Evolutionary conservation across 2,329 filamentous ascomycete genomes (phyloP), one percentile per base, ranked within the genome.

Genomic region (Aspergillus aculeatus): DNA sequence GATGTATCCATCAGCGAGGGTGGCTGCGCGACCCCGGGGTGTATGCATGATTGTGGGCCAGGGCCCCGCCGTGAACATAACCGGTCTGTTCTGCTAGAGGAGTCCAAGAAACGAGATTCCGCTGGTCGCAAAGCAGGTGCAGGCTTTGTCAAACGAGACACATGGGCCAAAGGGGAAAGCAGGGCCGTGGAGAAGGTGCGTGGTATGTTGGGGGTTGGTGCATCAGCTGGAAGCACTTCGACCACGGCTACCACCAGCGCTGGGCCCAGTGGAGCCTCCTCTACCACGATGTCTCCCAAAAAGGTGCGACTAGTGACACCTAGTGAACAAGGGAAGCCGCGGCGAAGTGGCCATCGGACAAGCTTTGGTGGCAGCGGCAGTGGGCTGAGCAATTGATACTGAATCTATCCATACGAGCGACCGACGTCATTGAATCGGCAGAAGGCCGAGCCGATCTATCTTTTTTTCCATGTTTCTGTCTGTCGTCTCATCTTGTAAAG

Each of bases 1-100:
- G 78, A 82, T 55, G 64, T 78, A 21, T 70, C 78, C 32, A 76
- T 78, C 41, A 80, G 76, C 41, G 80, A 83, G 62, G 85, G 84
- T 16, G 80, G 79, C 31, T 88, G 86, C 73, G 81, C 84, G 2
- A 85, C 81, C 7, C 78, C 81, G 51, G 85, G 84, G 19, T 88
- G 86, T 70, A 73, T 82, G 56, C 86, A 86, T 66, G 84, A 86
- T 66, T 88, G 85, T 64, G 81, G 81, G 2, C 78, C 80, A 2
- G 83, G 84, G 12, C 75, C 75, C 4, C 73, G 78, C 54, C 74
- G 80, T 47, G 73, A 80, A 50, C 62, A 73, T 35, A 75, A 78
- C 57, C 73, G 78, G 32, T 65, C 70, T 50, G 56, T 69, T 41
- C 55, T 72, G 31, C 66, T 69, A 26, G 65, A 71, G 32, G 70